Base-by-base conservation (phyloP, 1,284 basidiomycete genomes). In the Heliocybe sulcata region DNA sequence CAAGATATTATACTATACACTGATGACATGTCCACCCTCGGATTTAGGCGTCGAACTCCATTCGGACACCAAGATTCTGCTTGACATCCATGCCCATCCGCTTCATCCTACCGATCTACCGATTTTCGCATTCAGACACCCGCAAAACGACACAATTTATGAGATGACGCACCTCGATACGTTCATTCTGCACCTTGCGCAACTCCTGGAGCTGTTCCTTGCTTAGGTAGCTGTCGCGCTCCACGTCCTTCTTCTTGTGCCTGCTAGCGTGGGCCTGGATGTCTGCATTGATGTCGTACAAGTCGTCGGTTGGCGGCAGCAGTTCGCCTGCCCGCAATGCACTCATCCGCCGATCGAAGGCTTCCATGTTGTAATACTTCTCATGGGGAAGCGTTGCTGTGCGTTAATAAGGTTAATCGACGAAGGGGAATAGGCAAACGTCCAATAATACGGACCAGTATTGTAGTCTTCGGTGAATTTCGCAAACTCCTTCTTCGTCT, bases 311-410 rank as follows among this genome's bases (percentile, higher is more conserved):
- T 3, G 87, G 82, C 0, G 87, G 87, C 2, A 92, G 69, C 56
- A 80, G 85, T 62, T 91, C 90, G 45, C 93, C 93, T 29, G 83
- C 77, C 29, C 92, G 83, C 52, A 95, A 73, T 27, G 90, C 83
- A 26, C 78, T 69, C 93, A 94, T 94, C 49, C 88, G 83, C 23
- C 76, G 74, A 59, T 92, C 89, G 66, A 92, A 92, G 10, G 80
- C 77, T 50, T 81, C 80, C 77, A 94, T 90, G 64, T 92, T 81
- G 69, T 94, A 94, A 69, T 92, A 95, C 69, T 95, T 95, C 67
- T 94, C 91, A 64, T 94, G 87, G 2, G 93, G 89, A 1, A 94
- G 76, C 1, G 92, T 94, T 9, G 92, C 91, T 92, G 45, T 42
- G 52, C 35, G 55, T 58, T 49, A 51, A 55, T 27, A n/a, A 11